Base-by-base conservation (phyloP, 148 eudicot genomes). In the Silene latifolia region DNA sequence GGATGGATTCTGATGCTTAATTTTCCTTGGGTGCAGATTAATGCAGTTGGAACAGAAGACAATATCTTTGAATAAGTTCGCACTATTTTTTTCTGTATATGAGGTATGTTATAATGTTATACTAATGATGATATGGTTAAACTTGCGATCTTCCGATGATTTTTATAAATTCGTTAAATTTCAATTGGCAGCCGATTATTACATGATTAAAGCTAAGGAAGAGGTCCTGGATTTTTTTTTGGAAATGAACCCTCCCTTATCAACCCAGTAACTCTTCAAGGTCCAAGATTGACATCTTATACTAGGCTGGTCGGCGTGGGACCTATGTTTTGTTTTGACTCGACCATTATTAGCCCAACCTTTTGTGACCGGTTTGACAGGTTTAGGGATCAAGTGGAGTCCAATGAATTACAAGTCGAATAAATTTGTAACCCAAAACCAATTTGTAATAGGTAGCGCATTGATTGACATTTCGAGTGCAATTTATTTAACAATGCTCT, bases 11-110 rank as follows among this genome's bases (percentile, higher is more conserved):
- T 35, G 25, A 8, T 32, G 65, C 72, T 63, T 10, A 64, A 48
- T 29, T 53, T 66, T 32, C 17, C 44, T 51, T 15, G 19, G 21
- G 17, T 79, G 82, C 91, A 93, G 98, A 86, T 93, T 68, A 86
- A 82, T 75, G 98, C 89, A 63, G 86, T 89, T 70, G 98, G 98
- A 80, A 80, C 94, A 56, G 87, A 84, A 80, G 93, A 93, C 75
- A 93, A 90, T 73, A 88, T 93, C 70, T 93, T 89, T 78, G 85
- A 82, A 66, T 86, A 86, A 81, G 93, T 90, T 51, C 85, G 84
- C 63, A 80, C 88, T 62, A 74, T 89, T 80, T 93, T n/a, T 93
- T 83, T 81, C 82, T 72, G 74, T 85, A 66, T 77, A 78, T 81
- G 85, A 88, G 88, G 90, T 87, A 80, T 74, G 65, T 56, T 63